Evolutionary conservation across 805 yeast genomes (phyloP).

Genomic region (Candida patagonica): DNA sequence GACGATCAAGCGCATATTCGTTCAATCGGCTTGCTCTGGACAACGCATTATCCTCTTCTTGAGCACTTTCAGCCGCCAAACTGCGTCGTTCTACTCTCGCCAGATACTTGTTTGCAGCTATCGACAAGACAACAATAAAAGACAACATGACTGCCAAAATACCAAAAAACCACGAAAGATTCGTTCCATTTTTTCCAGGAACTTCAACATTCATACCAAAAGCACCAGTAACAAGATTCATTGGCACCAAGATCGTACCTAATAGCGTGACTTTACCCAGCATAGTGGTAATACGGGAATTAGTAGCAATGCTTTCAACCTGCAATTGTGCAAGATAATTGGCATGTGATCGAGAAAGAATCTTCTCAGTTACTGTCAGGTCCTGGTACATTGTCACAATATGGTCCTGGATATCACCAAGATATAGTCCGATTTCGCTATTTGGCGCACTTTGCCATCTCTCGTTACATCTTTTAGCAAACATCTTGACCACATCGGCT

Average conservation of each 20-base stretch:
- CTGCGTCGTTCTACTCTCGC: neutral
- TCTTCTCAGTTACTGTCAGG: conserved; percentile 81
- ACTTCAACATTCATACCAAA: conserved; percentile 93
- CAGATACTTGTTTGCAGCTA: neutral
- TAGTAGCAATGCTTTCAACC: conserved; percentile 82
- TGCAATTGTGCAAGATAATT: conserved; percentile 90
- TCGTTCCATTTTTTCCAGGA: conserved; percentile 52
- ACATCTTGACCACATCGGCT: conserved; percentile 93
- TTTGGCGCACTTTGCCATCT: conserved; percentile 51
- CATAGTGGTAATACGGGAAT: conserved; percentile 76
- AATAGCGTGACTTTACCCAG: conserved; percentile 80
- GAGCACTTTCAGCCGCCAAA: no score
- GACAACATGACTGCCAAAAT: conserved; percentile 45
- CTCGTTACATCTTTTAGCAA: conserved; percentile 90
- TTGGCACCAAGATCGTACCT: conserved; percentile 88
- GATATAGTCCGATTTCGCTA: conserved; percentile 81
- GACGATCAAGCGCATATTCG: no score
- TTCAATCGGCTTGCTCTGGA: no score
- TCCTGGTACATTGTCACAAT: conserved; percentile 95
- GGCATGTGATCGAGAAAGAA: conserved; percentile 82
- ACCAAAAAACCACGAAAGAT: conserved; percentile 59
- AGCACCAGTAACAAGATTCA: conserved; percentile 81
- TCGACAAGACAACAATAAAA: conserved; percentile 29
- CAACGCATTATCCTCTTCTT: no score
- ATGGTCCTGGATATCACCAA: conserved; percentile 97